Conservation (phyloP, 768 basidiomycete species). For the Amanita rimosa region DNA sequence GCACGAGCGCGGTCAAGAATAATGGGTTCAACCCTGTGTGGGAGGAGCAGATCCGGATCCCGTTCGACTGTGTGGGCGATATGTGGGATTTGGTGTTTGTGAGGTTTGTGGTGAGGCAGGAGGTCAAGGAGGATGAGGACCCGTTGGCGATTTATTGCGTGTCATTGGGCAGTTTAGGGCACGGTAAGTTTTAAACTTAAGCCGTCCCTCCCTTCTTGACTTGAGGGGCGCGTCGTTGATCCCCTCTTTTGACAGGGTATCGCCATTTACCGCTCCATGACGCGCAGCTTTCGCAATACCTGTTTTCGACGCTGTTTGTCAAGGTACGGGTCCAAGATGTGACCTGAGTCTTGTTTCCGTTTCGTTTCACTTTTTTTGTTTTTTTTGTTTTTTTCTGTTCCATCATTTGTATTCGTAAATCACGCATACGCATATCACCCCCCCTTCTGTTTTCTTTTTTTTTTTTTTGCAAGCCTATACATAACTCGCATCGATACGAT, state of each 20-base stretch:
- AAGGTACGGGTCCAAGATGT: not conserved
- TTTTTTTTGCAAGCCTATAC: no score
- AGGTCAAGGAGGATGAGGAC: conserved; percentile 41
- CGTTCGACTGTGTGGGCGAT: conserved; percentile 66
- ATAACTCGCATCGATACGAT: no score
- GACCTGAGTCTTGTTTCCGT: not conserved
- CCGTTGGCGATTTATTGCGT: conserved; percentile 71
- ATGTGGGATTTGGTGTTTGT: conserved; percentile 86
- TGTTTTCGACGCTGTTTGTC: conserved; percentile 92
- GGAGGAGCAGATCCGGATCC: conserved; percentile 60
- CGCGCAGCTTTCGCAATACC: conserved; percentile 72
- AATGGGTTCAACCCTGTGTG: conserved; percentile 94
- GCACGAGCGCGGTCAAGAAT: conserved; percentile 66
- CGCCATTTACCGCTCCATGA: conserved; percentile 93
- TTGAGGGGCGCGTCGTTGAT: not conserved
- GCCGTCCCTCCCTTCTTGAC: conserved; percentile 1
- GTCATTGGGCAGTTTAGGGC: conserved; percentile 62
- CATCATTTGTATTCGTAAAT: no score
- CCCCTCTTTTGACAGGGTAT: conserved; percentile 42
- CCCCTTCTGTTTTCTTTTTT: no score
- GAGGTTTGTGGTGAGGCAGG: conserved; percentile 62
- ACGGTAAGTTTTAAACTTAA: conserved; percentile 33
- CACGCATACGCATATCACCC: no score
- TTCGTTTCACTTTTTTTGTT: no score
- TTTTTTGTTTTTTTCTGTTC: no score